Evolutionary conservation across 495 filamentous ascomycete genomes (phyloP).

Genomic region (Xylaria intraflava): DNA sequence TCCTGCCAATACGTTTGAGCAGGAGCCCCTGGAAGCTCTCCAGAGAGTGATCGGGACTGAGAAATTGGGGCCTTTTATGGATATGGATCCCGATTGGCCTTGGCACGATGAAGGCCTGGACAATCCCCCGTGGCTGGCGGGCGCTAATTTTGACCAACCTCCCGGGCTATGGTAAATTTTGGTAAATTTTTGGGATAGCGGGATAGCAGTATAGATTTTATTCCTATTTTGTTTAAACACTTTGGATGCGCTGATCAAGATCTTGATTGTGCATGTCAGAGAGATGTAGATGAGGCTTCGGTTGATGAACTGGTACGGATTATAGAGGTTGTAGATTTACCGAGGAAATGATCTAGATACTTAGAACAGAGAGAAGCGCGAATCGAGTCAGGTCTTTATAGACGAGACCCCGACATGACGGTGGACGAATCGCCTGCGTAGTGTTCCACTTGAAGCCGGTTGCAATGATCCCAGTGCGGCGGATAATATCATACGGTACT

Average conservation of each 20-base stretch:
- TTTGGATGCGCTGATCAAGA: background rate
- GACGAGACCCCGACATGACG: too few relatives aligned
- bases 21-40: background rate
- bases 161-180: too few relatives aligned
- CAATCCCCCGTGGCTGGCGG: background rate
- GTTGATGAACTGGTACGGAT: too few relatives aligned
- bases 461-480: too few relatives aligned
- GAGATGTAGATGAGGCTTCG: too few relatives aligned
- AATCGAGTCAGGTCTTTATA: too few relatives aligned
- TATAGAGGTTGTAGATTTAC: too few relatives aligned
- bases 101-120: background rate
- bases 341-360: too few relatives aligned
- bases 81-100: background rate
- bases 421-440: too few relatives aligned
- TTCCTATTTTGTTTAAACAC: background rate
- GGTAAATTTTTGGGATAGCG: background rate
- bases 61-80: background rate
- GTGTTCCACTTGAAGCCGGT: too few relatives aligned
- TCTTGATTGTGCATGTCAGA: background rate
- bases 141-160: background rate
- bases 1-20: background rate
- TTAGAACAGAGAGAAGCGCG: too few relatives aligned
- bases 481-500: too few relatives aligned
- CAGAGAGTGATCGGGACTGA: background rate
- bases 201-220: background rate